A percentile compares a stretch with the other conserved stretches of the same genome.
These are phyloP conservation scores for Cutaneotrichosporon daszewskae DNA, from an alignment of 1,284 basidiomycete species.

Conservation along the genomic window DNA sequence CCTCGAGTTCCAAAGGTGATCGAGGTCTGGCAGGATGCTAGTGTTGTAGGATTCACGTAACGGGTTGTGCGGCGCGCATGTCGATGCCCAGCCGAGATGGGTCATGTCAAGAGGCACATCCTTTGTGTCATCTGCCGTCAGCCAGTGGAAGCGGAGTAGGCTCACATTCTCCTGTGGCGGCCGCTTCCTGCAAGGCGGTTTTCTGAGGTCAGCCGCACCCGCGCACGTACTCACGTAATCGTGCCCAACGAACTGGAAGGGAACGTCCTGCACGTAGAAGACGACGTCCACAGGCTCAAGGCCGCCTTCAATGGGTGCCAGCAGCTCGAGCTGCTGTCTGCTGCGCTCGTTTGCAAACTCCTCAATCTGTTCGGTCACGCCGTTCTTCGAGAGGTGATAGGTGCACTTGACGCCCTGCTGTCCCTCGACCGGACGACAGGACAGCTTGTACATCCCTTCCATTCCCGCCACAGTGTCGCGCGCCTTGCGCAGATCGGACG, in stretches of 20 bases:
- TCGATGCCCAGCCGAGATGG: constrained; percentile 43
- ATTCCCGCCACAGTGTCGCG: constrained; percentile 17
- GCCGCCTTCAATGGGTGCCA: constrained; percentile 27
- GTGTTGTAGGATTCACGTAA: constrained; percentile 30
- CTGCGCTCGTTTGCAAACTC: no score
- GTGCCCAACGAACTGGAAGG: constrained; percentile 44
- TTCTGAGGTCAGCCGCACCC: constrained; percentile 18
- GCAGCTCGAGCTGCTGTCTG: constrained; percentile 32
- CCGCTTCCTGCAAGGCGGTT: constrained; percentile 31
- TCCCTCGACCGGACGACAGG: constrained; percentile 21
- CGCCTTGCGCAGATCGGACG: constrained; percentile 21
- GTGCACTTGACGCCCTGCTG: constrained; percentile 15
- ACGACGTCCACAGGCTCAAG: constrained; percentile 34
- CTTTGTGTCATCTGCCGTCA: no score
- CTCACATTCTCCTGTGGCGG: constrained; percentile 40
- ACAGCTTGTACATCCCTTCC: constrained; percentile 41
- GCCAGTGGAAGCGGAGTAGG: no score
- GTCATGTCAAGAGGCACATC: constrained; percentile 27
- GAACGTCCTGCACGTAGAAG: constrained; percentile 42
- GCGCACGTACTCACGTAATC: constrained; percentile 34
- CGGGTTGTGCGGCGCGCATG: constrained; percentile 39
- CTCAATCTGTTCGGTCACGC: no score
- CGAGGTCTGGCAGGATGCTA: constrained; percentile 23
- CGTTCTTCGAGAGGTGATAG: constrained; percentile 23
- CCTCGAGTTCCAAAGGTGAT: constrained; percentile 27